Percentiles rank a stretch among this genome's conserved stretches.
phyloP scores from a whole-genome alignment of 192 early-diverging fungal genomes.

The Umbelopsis sp. region DNA sequence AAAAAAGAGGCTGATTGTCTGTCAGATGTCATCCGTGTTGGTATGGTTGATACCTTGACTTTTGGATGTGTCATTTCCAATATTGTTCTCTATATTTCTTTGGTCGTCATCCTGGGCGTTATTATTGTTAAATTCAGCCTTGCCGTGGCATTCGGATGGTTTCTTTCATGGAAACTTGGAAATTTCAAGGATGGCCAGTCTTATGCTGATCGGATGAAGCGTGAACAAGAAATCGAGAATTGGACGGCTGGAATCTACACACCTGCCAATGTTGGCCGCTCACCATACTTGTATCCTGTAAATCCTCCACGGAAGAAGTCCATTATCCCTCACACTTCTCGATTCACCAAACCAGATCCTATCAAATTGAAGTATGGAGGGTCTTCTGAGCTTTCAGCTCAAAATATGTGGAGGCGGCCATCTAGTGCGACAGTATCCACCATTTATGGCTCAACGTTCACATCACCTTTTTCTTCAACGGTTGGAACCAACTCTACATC shows the following conservation, averaged over 20 bases:
- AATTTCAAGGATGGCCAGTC: slow-evolving; percentile 67
- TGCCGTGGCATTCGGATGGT: slow-evolving; percentile 83
- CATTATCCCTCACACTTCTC: slow-evolving; percentile 33
- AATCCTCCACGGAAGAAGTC: slow-evolving; percentile 9
- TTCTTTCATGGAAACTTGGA: slow-evolving; percentile 77
- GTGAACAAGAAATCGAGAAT: slow-evolving; percentile 71
- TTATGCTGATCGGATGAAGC: slow-evolving; percentile 68
- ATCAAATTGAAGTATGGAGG: slow-evolving; percentile 32
- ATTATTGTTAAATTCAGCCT: slow-evolving; percentile 74
- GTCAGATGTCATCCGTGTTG: slow-evolving; percentile 76
- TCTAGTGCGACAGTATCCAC: slow-evolving; percentile 9
- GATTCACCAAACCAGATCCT: slow-evolving; percentile 40
- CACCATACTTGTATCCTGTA: slow-evolving; percentile 3
- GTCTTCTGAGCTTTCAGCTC: slow-evolving; percentile 25
- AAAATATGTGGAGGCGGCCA: slow-evolving; percentile 30
- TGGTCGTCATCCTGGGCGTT: slow-evolving; percentile 69
- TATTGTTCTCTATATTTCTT: slow-evolving; percentile 77
- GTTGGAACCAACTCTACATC: background rate
- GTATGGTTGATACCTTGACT: slow-evolving; percentile 78
- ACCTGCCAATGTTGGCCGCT: slow-evolving; percentile 41
- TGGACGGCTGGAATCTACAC: slow-evolving; percentile 77
- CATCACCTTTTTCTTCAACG: slow-evolving; percentile 18
- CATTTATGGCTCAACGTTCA: slow-evolving; percentile 6
- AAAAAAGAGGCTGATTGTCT: slow-evolving; percentile 70
- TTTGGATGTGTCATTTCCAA: slow-evolving; percentile 85